These are phyloP conservation scores for Corymbia citriodora DNA, from an alignment of 441 rosid species.

Conservation along the genomic window DNA sequence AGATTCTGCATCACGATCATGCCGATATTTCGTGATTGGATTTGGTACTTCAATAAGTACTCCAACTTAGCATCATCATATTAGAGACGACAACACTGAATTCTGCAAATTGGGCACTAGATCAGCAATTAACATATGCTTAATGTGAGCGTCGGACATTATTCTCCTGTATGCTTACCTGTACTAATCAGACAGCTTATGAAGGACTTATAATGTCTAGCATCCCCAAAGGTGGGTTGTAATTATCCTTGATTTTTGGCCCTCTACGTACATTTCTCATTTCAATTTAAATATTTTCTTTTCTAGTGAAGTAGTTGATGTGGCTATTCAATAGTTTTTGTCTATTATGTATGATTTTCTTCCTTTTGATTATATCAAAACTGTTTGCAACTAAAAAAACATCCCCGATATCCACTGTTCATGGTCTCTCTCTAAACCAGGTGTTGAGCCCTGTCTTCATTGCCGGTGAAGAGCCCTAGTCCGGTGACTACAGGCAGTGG, in stretches of 20 bases:
- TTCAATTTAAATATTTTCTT: background rate
- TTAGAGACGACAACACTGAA: background rate
- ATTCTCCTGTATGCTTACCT: slow-evolving; percentile 7
- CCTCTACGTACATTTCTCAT: background rate
- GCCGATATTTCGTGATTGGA: too few species aligned
- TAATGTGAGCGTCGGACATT: background rate
- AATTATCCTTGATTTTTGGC: background rate
- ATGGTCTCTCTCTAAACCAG: too few species aligned
- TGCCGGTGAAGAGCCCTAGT: too few species aligned
- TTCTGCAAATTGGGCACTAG: background rate
- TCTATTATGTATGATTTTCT: background rate
- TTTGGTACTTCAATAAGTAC: too few species aligned
- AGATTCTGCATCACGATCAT: too few species aligned
- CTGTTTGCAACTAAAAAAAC: background rate
- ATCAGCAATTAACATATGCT: background rate
- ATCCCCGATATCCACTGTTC: too few species aligned
- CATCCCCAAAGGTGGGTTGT: background rate
- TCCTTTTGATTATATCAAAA: background rate
- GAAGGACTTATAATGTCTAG: slow-evolving; percentile 7
- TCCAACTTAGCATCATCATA: background rate
- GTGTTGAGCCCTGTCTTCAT: too few species aligned
- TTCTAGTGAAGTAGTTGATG: background rate
- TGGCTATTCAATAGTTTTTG: background rate
- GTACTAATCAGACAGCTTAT: slow-evolving; percentile 20
- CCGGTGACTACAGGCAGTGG: too few species aligned